These are phyloP conservation scores for Eutrema japonicum DNA, from an alignment of 345 rosid species.

Conservation along the genomic window DNA sequence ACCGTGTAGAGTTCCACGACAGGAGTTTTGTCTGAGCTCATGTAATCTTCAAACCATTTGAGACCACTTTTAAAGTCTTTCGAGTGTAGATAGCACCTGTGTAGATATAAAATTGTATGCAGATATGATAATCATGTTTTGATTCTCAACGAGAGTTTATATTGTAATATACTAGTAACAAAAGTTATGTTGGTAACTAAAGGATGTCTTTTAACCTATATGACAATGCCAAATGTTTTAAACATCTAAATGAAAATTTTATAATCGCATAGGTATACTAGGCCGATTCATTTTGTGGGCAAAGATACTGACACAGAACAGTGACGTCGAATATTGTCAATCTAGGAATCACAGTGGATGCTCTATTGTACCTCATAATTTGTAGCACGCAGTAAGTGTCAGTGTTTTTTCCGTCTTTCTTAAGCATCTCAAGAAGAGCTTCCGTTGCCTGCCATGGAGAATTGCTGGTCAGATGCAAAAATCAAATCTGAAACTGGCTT, in stretches of 20 bases:
- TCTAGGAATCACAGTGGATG: slow-evolving; percentile 18
- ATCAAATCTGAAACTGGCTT: slow-evolving; percentile 11
- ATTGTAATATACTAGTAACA: slow-evolving; percentile 15
- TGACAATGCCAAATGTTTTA: slow-evolving; percentile 22
- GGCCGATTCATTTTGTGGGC: slow-evolving; percentile 1
- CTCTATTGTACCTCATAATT: slow-evolving; percentile 63
- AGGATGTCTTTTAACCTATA: slow-evolving; percentile 21
- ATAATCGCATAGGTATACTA: background rate
- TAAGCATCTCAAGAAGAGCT: slow-evolving; percentile 79
- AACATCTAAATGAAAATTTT: slow-evolving; percentile 19
- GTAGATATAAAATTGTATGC: slow-evolving; percentile 18
- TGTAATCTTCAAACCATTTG: slow-evolving; percentile 62
- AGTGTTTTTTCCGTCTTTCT: slow-evolving; percentile 64
- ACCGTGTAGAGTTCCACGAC: slow-evolving; percentile 69
- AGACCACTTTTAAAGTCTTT: slow-evolving; percentile 77
- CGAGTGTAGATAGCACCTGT: slow-evolving; percentile 78
- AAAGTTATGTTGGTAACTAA: background rate
- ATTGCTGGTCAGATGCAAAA: slow-evolving; percentile 28
- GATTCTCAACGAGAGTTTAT: background rate
- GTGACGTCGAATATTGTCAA: background rate
- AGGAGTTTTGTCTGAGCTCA: slow-evolving; percentile 57
- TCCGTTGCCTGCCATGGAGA: slow-evolving; percentile 62
- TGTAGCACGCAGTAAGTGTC: slow-evolving; percentile 69
- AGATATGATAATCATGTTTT: slow-evolving; percentile 3
- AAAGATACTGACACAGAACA: slow-evolving; percentile 19